Evolutionary conservation across 352 stramenopile genomes (phyloP).

Genomic region (Pythium rishiriense): DNA sequence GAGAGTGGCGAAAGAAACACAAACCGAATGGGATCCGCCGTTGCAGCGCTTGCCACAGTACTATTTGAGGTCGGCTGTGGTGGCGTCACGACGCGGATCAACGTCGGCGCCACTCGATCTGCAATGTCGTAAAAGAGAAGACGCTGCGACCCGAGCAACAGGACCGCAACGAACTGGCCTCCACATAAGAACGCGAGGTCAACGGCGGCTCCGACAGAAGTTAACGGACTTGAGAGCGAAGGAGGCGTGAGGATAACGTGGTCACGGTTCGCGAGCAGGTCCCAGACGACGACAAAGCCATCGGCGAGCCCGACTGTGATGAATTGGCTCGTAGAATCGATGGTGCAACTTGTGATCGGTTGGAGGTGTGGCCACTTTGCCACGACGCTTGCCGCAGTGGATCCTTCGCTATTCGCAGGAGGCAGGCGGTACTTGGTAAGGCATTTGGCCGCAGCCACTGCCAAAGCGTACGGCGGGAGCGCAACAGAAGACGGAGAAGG

Average conservation of each 20-base stretch:
- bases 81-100: slow-evolving; percentile 38
- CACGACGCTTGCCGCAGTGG: slow-evolving; percentile 24
- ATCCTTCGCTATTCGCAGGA: neutral
- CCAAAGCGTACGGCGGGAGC: slow-evolving; percentile 13
- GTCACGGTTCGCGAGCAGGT: slow-evolving; percentile 49
- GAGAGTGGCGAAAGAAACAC: slow-evolving; percentile 22
- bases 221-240: neutral
- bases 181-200: slow-evolving; percentile 4
- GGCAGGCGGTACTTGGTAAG: slow-evolving; percentile 20
- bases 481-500: neutral
- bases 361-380: slow-evolving; percentile 46
- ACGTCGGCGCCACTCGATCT: slow-evolving; percentile 19
- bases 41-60: slow-evolving; percentile 6
- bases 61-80: slow-evolving; percentile 11
- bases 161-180: slow-evolving; percentile 31
- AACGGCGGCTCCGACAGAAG: neutral
- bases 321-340: slow-evolving; percentile 52
- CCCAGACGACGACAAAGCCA: slow-evolving; percentile 51
- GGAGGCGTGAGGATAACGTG: slow-evolving; percentile 25
- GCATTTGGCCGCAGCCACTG: slow-evolving; percentile 3
- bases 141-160: slow-evolving; percentile 38
- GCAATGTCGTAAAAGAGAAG: slow-evolving; percentile 50
- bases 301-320: slow-evolving; percentile 46
- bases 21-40: slow-evolving; percentile 21
- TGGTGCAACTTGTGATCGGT: slow-evolving; percentile 34